Evolutionary conservation across 1,284 basidiomycete species (phyloP), one percentile per base, ranked within the genome.

Genomic region (Trichosporon sp.): DNA sequence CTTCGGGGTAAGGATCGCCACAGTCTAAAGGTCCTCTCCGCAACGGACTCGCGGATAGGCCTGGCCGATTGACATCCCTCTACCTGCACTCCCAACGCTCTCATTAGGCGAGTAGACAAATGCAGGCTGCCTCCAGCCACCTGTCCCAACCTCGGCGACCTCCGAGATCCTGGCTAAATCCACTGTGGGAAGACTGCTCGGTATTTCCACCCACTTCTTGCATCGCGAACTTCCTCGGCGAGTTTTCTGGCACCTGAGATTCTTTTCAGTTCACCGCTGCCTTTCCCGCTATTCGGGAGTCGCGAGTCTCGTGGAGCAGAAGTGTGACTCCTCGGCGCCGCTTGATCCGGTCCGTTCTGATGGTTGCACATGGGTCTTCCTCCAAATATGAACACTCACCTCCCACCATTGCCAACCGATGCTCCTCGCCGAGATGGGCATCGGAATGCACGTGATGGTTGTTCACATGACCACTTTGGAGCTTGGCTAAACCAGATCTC

Each of bases 311-410:
- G n/a, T n/a, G 51, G 51, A 54, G 51, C 21, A 54, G 51, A 26
- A 21, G 51, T 54, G 51, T 54, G 51, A 54, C 51, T 54, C 21
- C 19, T 26, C 38, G 12, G 38, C 51, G 19, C 43, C 43, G 43
- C 43, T 46, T 46, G 43, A 46, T 46, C 43, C 43, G 43, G 3
- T 14, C 43, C 10, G 16, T 54, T 19, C 12, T 8, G 10, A 6
- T 48, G 51, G 51, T 54, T 54, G 51, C 51, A 54, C 51, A 54
- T 54, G 51, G 51, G 21, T 19, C 21, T 54, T 19, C 43, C 14
- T n/a, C 43, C 16, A 46, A 21, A n/a, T 16, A n/a, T 48, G 16
- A 37, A 37, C 35, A 37, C 8, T 10, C 35, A 7, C 8, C 35
- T 7, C 6, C 16, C 8, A 5, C 26, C 19, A 54, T 54, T 54